Conservation (phyloP, 176 grass and related monocot genomes). For the Raddia guianensis region DNA sequence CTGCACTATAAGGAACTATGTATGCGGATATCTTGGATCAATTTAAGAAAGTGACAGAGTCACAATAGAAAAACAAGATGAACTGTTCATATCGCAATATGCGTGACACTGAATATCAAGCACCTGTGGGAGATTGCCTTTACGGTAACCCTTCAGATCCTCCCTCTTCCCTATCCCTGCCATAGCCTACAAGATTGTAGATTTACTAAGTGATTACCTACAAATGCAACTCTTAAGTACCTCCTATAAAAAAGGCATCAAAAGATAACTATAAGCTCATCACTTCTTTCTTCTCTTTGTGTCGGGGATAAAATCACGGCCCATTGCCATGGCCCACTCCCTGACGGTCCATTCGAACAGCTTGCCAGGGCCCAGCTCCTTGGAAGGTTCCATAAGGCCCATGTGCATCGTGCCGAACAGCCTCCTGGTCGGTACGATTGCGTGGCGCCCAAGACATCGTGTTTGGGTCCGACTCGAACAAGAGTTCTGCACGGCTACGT, state of each 20-base stretch:
- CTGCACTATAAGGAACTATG: slow-evolving; percentile 81
- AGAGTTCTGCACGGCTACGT: too few relatives aligned
- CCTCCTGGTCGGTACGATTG: too few relatives aligned
- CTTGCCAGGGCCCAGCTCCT: too few relatives aligned
- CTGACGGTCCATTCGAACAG: too few relatives aligned
- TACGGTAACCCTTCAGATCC: slow-evolving; percentile 91
- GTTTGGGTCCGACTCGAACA: too few relatives aligned
- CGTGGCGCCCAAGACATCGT: too few relatives aligned
- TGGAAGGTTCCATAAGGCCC: too few relatives aligned
- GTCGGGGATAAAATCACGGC: too few relatives aligned
- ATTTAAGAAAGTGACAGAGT: slow-evolving; percentile 42
- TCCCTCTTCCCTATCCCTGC: slow-evolving; percentile 78
- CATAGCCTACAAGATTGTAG: slow-evolving; percentile 61
- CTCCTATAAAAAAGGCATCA: slow-evolving; percentile 1
- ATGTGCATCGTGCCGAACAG: too few relatives aligned
- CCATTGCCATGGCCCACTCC: too few relatives aligned
- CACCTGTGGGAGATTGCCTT: slow-evolving; percentile 97
- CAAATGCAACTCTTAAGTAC: not conserved
- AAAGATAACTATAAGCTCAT: not conserved
- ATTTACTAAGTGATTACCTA: slow-evolving; percentile 12
- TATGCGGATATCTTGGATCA: slow-evolving; percentile 73
- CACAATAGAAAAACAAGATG: slow-evolving; percentile 13
- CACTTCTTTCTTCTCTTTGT: too few relatives aligned
- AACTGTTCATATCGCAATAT: slow-evolving; percentile 22
- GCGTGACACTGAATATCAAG: slow-evolving; percentile 26